These are phyloP conservation scores for Xanthoconium stramineum DNA, from an alignment of 768 basidiomycete species.

Conservation along the genomic window DNA sequence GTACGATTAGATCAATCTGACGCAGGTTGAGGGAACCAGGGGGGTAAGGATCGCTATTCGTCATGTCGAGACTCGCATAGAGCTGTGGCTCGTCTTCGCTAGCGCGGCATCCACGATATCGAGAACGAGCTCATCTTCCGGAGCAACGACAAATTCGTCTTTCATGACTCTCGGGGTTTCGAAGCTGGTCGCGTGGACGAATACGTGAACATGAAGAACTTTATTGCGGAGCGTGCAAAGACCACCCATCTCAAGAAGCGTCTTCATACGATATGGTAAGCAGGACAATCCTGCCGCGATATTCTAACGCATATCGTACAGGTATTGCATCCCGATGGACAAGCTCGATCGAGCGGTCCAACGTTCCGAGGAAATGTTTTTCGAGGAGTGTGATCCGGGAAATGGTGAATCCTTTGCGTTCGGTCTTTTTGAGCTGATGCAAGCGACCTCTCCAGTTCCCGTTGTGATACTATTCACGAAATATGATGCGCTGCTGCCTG, in stretches of 20 bases:
- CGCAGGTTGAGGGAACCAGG: neutral
- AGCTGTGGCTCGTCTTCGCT: too few species aligned
- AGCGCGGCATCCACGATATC: slow-evolving; percentile 2
- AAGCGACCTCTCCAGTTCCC: neutral
- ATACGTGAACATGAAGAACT: slow-evolving; percentile 2
- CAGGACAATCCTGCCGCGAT: fast-evolving
- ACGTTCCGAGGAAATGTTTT: neutral
- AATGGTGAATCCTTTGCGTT: neutral
- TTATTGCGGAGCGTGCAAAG: slow-evolving; percentile 1
- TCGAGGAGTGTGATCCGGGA: neutral
- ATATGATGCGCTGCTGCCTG: slow-evolving; percentile 2
- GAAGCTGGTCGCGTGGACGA: slow-evolving; percentile 5
- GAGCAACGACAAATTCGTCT: slow-evolving; percentile 1
- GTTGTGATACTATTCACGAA: slow-evolving; percentile 10
- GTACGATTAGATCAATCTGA: neutral
- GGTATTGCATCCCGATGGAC: slow-evolving; percentile 11
- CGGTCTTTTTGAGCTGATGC: neutral
- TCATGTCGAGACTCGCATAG: too few species aligned
- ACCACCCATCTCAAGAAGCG: slow-evolving; percentile 1
- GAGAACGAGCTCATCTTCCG: slow-evolving; percentile 1
- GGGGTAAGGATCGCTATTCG: neutral
- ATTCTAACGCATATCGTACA: neutral
- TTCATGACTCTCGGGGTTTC: neutral
- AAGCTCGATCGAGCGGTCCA: neutral
- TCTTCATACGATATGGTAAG: slow-evolving; percentile 6